These are phyloP conservation scores for Aphanomyces astaci DNA, from an alignment of 352 stramenopile species.

Conservation along the genomic window DNA sequence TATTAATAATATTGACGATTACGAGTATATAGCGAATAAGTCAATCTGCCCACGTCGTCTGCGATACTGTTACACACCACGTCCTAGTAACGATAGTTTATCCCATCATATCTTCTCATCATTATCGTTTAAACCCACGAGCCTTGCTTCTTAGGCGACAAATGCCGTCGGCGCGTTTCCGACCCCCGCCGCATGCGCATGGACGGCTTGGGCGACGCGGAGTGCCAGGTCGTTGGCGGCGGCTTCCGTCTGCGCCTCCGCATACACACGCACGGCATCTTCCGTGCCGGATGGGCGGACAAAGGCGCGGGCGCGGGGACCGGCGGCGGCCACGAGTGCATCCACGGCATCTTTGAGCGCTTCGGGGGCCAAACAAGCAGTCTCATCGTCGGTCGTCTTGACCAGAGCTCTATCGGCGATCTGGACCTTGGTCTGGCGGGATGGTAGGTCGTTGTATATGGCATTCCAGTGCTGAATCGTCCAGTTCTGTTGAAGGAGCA, in stretches of 20 bases:
- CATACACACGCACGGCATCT: constrained; percentile 97
- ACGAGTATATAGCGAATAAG: too few relatives aligned
- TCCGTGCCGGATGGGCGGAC: constrained; percentile 96
- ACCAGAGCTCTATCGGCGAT: constrained; percentile 66
- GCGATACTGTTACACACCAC: too few relatives aligned
- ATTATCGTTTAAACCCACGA: too few relatives aligned
- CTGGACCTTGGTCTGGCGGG: constrained; percentile 80
- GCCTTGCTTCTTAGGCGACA: constrained; percentile 40
- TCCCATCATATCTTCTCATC: too few relatives aligned
- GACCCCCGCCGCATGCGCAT: constrained; percentile 66
- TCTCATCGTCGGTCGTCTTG: constrained; percentile 60
- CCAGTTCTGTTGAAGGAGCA: constrained; percentile 88
- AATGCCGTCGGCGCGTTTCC: constrained; percentile 54
- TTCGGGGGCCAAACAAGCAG: constrained; percentile 48
- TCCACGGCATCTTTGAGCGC: constrained; percentile 50
- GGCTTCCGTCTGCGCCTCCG: constrained; percentile 88
- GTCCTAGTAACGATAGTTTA: too few relatives aligned
- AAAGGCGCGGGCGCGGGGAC: constrained; percentile 80
- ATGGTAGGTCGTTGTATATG: constrained; percentile 94
- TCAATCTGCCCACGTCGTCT: too few relatives aligned
- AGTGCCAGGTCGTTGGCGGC: constrained; percentile 87
- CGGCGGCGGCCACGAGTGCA: constrained; percentile 38
- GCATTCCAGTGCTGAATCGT: constrained; percentile 86
- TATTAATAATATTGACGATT: too few relatives aligned
- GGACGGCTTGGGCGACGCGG: constrained; percentile 71